Evolutionary conservation across 2,329 filamentous ascomycete genomes (phyloP).

Genomic region (Achaetomium macrosporum): DNA sequence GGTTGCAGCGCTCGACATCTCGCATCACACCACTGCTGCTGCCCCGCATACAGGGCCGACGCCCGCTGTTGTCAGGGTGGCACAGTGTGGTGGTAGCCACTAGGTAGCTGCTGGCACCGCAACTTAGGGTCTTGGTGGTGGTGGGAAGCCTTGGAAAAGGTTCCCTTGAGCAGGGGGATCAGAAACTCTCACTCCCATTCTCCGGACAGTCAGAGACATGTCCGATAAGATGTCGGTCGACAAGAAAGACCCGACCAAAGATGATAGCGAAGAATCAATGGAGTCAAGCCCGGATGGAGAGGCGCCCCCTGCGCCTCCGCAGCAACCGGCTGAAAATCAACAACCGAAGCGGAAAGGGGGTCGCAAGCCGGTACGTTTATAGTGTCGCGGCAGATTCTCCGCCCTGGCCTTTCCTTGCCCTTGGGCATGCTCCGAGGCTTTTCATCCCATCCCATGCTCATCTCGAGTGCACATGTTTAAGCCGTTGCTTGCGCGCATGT

Average conservation of each 20-base stretch:
- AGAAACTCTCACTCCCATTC: not conserved
- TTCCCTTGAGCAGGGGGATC: not conserved
- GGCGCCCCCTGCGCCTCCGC: slow-evolving; percentile 32
- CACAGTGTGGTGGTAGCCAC: slow-evolving; percentile 11
- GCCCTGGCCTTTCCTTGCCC: not conserved
- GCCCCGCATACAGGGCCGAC: slow-evolving; percentile 11
- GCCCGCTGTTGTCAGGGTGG: slow-evolving; percentile 4
- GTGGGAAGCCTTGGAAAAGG: not conserved
- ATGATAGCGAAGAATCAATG: slow-evolving; percentile 57
- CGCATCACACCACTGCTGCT: slow-evolving; percentile 1
- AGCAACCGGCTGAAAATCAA: slow-evolving; percentile 46
- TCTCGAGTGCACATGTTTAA: not conserved
- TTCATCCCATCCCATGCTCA: slow-evolving; percentile 10
- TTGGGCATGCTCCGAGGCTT: not conserved
- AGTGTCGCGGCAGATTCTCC: slow-evolving; percentile 6
- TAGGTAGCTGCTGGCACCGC: not conserved
- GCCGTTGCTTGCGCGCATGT: slow-evolving; percentile 1
- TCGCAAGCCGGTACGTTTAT: slow-evolving; percentile 75
- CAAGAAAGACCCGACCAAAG: slow-evolving; percentile 50
- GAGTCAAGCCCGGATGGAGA: slow-evolving; percentile 57
- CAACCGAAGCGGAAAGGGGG: slow-evolving; percentile 94
- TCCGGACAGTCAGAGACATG: slow-evolving; percentile 43
- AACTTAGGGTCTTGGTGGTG: not conserved
- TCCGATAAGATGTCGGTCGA: slow-evolving; percentile 64
- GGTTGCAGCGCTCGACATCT: slow-evolving; percentile 7